These are phyloP conservation scores for Apiotrichum montevideense DNA, from an alignment of 1,284 basidiomycete species.

Conservation along the genomic window DNA sequence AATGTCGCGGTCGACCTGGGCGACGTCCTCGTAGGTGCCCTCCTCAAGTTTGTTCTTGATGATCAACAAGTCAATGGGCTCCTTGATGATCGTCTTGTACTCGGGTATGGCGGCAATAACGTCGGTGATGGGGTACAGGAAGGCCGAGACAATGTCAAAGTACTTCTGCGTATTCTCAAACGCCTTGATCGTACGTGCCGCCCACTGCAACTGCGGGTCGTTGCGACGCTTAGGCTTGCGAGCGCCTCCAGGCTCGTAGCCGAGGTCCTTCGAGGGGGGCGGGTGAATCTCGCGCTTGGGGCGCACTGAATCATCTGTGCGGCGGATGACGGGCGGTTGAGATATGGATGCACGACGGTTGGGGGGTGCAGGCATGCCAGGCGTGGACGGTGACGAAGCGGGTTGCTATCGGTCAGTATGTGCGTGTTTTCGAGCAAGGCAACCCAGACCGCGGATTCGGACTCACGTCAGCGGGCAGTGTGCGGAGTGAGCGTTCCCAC, in stretches of 20 bases:
- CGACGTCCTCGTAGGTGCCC: slow-evolving; percentile 65
- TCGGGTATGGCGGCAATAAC: slow-evolving; percentile 61
- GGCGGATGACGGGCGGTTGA: slow-evolving; percentile 42
- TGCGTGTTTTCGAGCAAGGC: not conserved
- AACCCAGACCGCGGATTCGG: too few species aligned
- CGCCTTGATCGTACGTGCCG: slow-evolving; percentile 64
- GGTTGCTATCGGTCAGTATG: slow-evolving; percentile 3
- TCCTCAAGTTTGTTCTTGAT: slow-evolving; percentile 77
- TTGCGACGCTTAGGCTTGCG: slow-evolving; percentile 55
- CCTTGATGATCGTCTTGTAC: slow-evolving; percentile 83
- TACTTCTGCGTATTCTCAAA: slow-evolving; percentile 71
- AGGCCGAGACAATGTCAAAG: slow-evolving; percentile 67
- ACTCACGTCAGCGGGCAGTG: slow-evolving; percentile 59
- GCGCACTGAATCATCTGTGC: slow-evolving; percentile 56
- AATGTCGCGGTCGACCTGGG: slow-evolving; percentile 83
- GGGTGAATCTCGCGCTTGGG: slow-evolving; percentile 97
- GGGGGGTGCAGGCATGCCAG: slow-evolving; percentile 14
- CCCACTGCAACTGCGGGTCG: slow-evolving; percentile 78
- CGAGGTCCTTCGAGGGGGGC: slow-evolving; percentile 83
- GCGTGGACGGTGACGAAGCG: slow-evolving; percentile 21
- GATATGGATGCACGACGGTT: slow-evolving; percentile 36
- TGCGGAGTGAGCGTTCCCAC: slow-evolving; percentile 83
- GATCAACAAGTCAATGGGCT: slow-evolving; percentile 88
- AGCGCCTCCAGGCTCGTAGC: slow-evolving; percentile 59
- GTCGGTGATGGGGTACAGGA: slow-evolving; percentile 87